Base-by-base conservation (phyloP, 1,139 yeast genomes). In the Saccharomycopsis phalli region DNA sequence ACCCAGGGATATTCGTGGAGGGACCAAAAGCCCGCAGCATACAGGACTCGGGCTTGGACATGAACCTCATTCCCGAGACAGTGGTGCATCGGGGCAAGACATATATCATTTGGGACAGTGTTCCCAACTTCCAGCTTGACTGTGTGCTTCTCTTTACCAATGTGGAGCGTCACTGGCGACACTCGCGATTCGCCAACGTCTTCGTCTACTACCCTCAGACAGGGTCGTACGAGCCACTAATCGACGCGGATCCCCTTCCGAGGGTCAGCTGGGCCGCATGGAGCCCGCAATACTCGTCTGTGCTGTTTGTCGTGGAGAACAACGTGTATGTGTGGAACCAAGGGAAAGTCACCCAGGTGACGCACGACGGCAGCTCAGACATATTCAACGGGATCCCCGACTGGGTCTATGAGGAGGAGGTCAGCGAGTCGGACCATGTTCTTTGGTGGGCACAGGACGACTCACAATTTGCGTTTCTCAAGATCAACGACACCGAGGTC, bases 351-450 rank as follows among this genome's bases (percentile, higher is more conserved):
- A 51, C 45, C 2, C 69, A 65, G 51, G 60, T 91, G 10, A 86
- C 97, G 0, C 45, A 53, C 2, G 87, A 76, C 52, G 96, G 96
- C 0, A 71, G 81, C 4, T 58, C 58, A 1, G 61, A 70, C 34
- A 65, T 84, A n/a, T 74, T 77, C 51, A 86, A 91, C 54, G 99
- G 95, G 0, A 80, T 76, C 47, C 81, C 96, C 0, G 98, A 91
- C 53, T 91, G 98, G 98, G 84, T 91, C 1, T 91, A 91, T 55
- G 98, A 91, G 57, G 98, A 93, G 53, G 98, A 93, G 53, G 87
- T 91, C 1, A 58, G 80, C 4, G 68, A 71, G 0, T 63, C 67
- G 4, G 84, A 81, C 49, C 63, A 63, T 33, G 75, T 93, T 2
- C 58, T 86, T 18, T 91, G 95, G 94, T 91, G 96, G 95, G 69